Evolutionary conservation across 2,329 filamentous ascomycete genomes (phyloP).

Genomic region (Ceratocystis papillata): DNA sequence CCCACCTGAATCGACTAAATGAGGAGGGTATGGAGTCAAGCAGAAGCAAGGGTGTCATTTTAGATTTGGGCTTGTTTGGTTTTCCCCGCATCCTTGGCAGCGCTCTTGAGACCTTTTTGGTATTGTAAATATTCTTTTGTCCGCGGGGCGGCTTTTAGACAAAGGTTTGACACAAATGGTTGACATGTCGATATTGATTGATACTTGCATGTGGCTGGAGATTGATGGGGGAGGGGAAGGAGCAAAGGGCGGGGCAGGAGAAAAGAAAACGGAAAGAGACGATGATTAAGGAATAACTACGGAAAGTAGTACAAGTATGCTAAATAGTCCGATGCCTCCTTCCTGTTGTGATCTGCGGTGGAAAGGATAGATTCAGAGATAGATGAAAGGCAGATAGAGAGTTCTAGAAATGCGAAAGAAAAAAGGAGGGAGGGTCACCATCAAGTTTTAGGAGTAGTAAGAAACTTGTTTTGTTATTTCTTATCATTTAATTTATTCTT

Average conservation of each 20-base stretch:
- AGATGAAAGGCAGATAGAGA: neutral
- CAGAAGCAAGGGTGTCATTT: neutral
- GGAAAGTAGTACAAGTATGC: neutral
- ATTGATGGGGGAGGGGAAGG: neutral
- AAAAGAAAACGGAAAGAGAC: neutral
- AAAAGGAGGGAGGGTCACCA: neutral
- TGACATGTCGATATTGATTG: neutral
- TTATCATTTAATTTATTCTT: too few species aligned
- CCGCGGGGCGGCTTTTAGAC: neutral
- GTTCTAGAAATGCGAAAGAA: neutral
- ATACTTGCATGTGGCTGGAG: neutral
- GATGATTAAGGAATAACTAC: too few species aligned
- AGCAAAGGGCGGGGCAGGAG: neutral
- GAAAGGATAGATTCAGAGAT: neutral
- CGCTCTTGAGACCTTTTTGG: neutral
- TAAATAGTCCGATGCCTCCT: neutral
- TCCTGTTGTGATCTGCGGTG: neutral
- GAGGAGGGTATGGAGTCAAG: neutral
- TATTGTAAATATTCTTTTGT: neutral
- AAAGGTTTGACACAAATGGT: neutral
- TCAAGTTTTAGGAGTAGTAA: neutral
- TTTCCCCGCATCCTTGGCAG: conserved; percentile 8
- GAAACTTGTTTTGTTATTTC: neutral
- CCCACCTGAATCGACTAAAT: neutral
- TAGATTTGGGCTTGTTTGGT: neutral